Base-by-base conservation (phyloP, 164 flowering plant genomes). In the Chloranthus sessilifolius region DNA sequence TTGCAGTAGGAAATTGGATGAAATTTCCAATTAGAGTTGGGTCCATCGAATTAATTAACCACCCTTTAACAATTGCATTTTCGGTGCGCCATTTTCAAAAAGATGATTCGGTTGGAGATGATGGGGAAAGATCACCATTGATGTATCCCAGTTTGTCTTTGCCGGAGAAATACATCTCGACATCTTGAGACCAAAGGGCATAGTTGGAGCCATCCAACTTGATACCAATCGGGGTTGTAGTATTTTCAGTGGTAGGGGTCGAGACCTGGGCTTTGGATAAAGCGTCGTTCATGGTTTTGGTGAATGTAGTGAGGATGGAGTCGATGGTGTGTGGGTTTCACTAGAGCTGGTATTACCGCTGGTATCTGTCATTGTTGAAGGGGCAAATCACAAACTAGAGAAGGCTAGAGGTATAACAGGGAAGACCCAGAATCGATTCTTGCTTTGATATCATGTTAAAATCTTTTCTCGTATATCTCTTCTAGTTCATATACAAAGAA, bases 41-140 rank as follows among this genome's bases (percentile, higher is more conserved):
- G 29, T 44, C 47, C 47, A 44, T 44, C n/a, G 47, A 44, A 44
- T 44, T 44, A 24, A 44, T 44, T 30, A 44, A 16, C 28, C 28
- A 25, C 3, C 47, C 47, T 11, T 44, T 44, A n/a, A n/a, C n/a
- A n/a, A n/a, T n/a, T n/a, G n/a, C n/a, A n/a, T n/a, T n/a, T n/a
- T n/a, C n/a, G n/a, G n/a, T 37, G 40, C 20, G 40, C 40, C 40
- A 37, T n/a, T 37, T 37, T 3, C 40, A 17, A 17, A 37, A 37
- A 17, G 14, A 12, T 37, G 40, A 17, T 0, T 37, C 40, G 12
- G 17, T 37, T 5, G 17, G 16, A 12, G 40, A 11, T 12, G 40
- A 17, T 37, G 12, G 40, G 40, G 40, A 17, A 37, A 37, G 16
- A 37, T 37, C 40, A n/a, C 20, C 16, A 6, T 37, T 37, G 19